Evolutionary conservation across 2,329 filamentous ascomycete genomes (phyloP).

Genomic region (Sporothrix protearum): DNA sequence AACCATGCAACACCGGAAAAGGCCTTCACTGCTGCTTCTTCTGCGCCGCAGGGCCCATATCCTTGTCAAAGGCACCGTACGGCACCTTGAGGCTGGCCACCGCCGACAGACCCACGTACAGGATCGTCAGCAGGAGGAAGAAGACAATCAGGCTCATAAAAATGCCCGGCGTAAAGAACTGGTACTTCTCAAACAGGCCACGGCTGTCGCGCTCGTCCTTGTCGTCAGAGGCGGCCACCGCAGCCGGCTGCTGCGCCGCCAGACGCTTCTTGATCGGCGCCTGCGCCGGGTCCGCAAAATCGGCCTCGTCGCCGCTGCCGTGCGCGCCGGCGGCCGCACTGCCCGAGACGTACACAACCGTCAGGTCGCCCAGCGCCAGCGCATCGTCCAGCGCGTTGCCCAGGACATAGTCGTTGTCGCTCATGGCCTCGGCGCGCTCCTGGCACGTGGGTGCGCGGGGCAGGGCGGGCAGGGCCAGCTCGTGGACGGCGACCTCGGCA

Average conservation of each 20-base stretch:
- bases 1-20: not conserved
- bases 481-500: conserved; percentile 38
- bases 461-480: conserved; percentile 43
- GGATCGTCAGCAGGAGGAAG: conserved; percentile 69
- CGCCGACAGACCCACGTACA: conserved; percentile 73
- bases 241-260: conserved; percentile 24
- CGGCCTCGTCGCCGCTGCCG: conserved; percentile 58
- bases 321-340: conserved; percentile 48
- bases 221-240: conserved; percentile 44
- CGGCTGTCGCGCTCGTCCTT: conserved; percentile 42
- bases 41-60: conserved; percentile 82
- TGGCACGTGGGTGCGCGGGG: conserved; percentile 37
- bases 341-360: conserved; percentile 64
- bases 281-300: conserved; percentile 61
- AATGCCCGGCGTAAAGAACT: conserved; percentile 87
- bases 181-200: conserved; percentile 83
- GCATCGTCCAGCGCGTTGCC: conserved; percentile 45
- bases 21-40: conserved; percentile 67
- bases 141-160: conserved; percentile 79
- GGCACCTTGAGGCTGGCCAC: conserved; percentile 80
- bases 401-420: conserved; percentile 51
- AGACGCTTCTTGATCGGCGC: conserved; percentile 67
- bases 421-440: conserved; percentile 47
- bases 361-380: conserved; percentile 53
- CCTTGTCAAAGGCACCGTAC: conserved; percentile 94